These are phyloP conservation scores for Coemansia sp. DNA, from an alignment of 192 early-diverging fungal genomes.

Conservation along the genomic window DNA sequence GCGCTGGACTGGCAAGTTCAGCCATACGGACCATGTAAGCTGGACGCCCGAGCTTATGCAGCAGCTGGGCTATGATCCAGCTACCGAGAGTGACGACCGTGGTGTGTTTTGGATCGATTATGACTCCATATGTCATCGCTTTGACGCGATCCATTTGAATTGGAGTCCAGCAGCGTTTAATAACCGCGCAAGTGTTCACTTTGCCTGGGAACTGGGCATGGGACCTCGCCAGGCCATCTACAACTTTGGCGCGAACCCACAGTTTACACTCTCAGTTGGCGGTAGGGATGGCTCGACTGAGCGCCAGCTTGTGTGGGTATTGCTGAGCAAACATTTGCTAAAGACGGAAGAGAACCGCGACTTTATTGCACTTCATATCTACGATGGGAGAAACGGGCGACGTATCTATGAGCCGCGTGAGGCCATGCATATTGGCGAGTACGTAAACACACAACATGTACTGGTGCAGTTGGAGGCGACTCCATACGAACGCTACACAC, in stretches of 20 bases:
- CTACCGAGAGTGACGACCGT: conserved; percentile 69
- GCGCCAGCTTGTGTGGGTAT: conserved; percentile 64
- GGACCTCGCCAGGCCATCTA: conserved; percentile 56
- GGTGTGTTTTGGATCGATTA: conserved; percentile 91
- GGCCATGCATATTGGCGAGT: conserved; percentile 69
- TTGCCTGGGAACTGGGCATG: conserved; percentile 39
- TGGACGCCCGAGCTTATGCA: conserved; percentile 74
- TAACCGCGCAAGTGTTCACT: conserved; percentile 67
- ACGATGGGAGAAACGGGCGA: conserved; percentile 63
- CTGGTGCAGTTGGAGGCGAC: conserved; percentile 53
- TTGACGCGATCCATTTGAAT: conserved; percentile 88
- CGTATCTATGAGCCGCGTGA: conserved; percentile 67
- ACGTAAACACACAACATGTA: conserved; percentile 86
- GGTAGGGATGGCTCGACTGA: neutral
- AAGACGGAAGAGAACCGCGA: conserved; percentile 82
- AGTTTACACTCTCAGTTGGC: conserved; percentile 66
- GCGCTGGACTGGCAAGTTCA: conserved; percentile 80
- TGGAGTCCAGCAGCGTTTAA: conserved; percentile 81
- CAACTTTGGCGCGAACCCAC: conserved; percentile 75
- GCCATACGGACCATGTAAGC: conserved; percentile 59
- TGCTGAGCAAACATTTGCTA: conserved; percentile 82
- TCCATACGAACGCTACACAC: conserved; percentile 56
- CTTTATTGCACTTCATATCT: conserved; percentile 86
- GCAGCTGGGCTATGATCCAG: conserved; percentile 71
- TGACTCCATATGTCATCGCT: conserved; percentile 71